Evolutionary conservation across 192 early-diverging fungal genomes (phyloP), one percentile per base, ranked within the genome.

Genomic region (Rhizophagus prolifer): DNA sequence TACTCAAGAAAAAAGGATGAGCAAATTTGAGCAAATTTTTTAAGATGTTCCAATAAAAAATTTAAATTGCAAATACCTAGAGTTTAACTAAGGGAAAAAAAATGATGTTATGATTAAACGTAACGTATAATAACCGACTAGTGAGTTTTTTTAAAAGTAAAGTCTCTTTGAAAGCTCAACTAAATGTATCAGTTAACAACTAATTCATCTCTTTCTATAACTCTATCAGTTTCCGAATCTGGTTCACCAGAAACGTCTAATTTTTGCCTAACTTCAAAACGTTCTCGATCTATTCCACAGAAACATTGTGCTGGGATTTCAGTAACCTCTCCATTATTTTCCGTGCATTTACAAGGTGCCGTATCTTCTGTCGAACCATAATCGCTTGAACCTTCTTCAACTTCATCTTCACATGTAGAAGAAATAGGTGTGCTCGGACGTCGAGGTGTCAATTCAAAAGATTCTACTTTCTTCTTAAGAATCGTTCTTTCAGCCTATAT

Each of bases 381-480:
- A 54, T 70, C 70, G 31, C 50, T 72, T 21, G 38, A 72, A 3
- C 70, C 70, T 72, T 72, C 50, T 4, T 34, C 31, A 28, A 58
- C 50, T 14, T 25, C 23, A 10, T 72, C 70, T 13, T 72, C 70
- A 4, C 46, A 47, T 14, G 69, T 50, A 12, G 41, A 70, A 70
- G 46, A 70, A 23, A 70, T 41, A 44, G 69, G 69, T 41, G 69
- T 70, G 25, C 46, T 50, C 0, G 69, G 69, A 21, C 44, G 38
- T 58, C 59, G 70, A 58, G 46, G 28, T 61, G 58, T 50, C n/a
- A 59, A 74, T 74, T 62, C 58, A 23, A 59, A 62, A 12, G 72
- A 59, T 44, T 74, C 58, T 12, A 74, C 59, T 61, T 74, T 74
- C 28, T 74, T 58, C 38, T 74, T 62, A 31, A 74, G 72, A 74